These are phyloP conservation scores for Lyophyllum atratum DNA, from an alignment of 768 basidiomycete species.

Conservation along the genomic window DNA sequence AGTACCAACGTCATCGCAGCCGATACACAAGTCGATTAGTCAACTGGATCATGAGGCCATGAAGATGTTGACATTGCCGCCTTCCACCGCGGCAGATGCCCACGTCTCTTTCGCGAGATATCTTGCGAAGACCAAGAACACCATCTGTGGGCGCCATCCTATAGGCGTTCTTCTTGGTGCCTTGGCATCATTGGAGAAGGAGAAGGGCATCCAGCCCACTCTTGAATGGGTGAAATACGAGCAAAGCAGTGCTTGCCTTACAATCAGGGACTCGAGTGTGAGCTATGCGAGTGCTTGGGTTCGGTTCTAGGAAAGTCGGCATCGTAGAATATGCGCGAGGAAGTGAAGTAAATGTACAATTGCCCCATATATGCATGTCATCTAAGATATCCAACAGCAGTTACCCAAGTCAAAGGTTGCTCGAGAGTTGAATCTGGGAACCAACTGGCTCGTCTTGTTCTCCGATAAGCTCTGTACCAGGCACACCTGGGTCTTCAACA, in stretches of 20 bases:
- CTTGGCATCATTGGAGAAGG: conserved; percentile 56
- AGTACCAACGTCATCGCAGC: conserved; percentile 46
- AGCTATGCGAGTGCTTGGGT: conserved; percentile 95
- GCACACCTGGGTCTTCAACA: conserved; percentile 66
- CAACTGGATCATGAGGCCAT: conserved; percentile 88
- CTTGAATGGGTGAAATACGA: conserved; percentile 91
- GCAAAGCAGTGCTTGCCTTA: conserved; percentile 81
- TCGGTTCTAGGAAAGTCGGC: conserved; percentile 48
- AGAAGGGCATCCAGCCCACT: conserved; percentile 32
- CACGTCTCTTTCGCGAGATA: conserved; percentile 70
- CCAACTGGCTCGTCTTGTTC: conserved; percentile 55
- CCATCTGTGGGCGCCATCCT: conserved; percentile 95
- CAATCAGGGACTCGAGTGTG: conserved; percentile 81
- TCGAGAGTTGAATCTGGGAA: conserved; percentile 40
- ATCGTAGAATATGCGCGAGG: not conserved
- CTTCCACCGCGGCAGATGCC: conserved; percentile 50
- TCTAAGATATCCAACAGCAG: not conserved
- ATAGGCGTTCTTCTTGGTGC: conserved; percentile 91
- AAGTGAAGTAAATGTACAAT: conserved; percentile 4
- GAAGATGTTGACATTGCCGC: conserved; percentile 62
- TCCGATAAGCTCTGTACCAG: conserved; percentile 61
- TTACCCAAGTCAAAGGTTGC: conserved; percentile 39
- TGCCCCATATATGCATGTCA: not conserved
- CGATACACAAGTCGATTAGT: conserved; percentile 83
- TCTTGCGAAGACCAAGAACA: conserved; percentile 79